phyloP scores from a whole-genome alignment of 2,329 filamentous ascomycete genomes.

The Beauveria bassiana region DNA sequence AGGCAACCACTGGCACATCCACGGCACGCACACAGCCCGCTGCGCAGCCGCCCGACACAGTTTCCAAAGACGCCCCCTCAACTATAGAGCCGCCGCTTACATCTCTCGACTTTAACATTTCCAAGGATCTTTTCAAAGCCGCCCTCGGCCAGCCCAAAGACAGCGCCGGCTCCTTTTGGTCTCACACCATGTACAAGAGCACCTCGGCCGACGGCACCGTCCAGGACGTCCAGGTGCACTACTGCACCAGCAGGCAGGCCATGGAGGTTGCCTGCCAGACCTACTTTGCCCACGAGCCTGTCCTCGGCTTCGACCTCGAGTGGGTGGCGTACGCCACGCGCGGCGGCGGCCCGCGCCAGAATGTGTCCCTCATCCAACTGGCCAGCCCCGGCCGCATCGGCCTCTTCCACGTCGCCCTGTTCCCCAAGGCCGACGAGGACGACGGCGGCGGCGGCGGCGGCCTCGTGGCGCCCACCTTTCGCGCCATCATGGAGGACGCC shows the following conservation, averaged over 20 bases:
- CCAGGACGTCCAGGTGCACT: slow-evolving; percentile 61
- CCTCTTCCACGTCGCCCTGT: slow-evolving; percentile 72
- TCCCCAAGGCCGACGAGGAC: slow-evolving; percentile 36
- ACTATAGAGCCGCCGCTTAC: slow-evolving; percentile 27
- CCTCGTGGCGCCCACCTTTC: slow-evolving; percentile 64
- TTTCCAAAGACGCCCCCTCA: neutral
- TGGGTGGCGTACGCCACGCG: slow-evolving; percentile 55
- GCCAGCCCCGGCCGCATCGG: slow-evolving; percentile 69
- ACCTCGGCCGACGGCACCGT: slow-evolving; percentile 32
- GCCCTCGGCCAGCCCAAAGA: slow-evolving; percentile 40
- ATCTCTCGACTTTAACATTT: slow-evolving; percentile 38
- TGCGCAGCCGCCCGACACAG: neutral
- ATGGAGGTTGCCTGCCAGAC: slow-evolving; percentile 58
- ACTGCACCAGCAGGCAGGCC: slow-evolving; percentile 60
- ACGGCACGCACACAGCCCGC: neutral
- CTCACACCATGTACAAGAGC: slow-evolving; percentile 58
- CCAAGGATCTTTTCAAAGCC: slow-evolving; percentile 35
- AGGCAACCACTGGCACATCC: neutral
- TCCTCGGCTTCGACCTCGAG: slow-evolving; percentile 87
- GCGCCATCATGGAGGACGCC: slow-evolving; percentile 62
- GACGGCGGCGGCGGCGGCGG: slow-evolving; percentile 36
- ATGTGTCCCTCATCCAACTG: slow-evolving; percentile 76
- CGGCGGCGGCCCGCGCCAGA: slow-evolving; percentile 48
- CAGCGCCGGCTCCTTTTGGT: slow-evolving; percentile 54
- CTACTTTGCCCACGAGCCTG: slow-evolving; percentile 59